These are phyloP conservation scores for Cerrena zonata DNA, from an alignment of 1,284 basidiomycete species.

Conservation along the genomic window DNA sequence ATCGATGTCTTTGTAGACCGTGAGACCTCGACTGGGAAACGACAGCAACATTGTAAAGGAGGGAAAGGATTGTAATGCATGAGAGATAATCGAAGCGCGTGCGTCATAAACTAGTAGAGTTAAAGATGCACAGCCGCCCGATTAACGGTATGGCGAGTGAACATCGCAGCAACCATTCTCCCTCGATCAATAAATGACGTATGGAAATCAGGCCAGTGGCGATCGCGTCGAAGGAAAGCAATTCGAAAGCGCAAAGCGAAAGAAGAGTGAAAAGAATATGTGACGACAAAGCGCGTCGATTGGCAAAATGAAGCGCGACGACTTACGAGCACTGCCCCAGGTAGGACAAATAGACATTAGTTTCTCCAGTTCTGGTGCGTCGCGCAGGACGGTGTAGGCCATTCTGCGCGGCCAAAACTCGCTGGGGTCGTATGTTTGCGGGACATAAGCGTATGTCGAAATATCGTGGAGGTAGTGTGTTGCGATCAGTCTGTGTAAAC, in stretches of 20 bases:
- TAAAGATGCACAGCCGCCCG: not conserved
- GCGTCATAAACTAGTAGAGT: too few relatives aligned
- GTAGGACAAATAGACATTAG: slow-evolving; percentile 48
- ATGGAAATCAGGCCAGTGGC: not conserved
- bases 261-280: slow-evolving; percentile 8
- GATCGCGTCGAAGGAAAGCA: not conserved
- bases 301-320: slow-evolving; percentile 6
- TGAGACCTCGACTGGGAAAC: too few relatives aligned
- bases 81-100: too few relatives aligned
- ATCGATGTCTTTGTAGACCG: too few relatives aligned
- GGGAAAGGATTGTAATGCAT: too few relatives aligned
- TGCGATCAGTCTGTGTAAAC: slow-evolving; percentile 48
- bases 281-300: slow-evolving; percentile 7
- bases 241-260: slow-evolving; percentile 1
- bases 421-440: slow-evolving; percentile 52
- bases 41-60: too few relatives aligned
- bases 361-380: slow-evolving; percentile 54
- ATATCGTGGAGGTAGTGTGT: slow-evolving; percentile 53
- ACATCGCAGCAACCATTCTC: not conserved
- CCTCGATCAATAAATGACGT: not conserved
- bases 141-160: not conserved
- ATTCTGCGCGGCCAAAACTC: slow-evolving; percentile 54
- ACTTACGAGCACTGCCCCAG: slow-evolving; percentile 45
- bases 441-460: slow-evolving; percentile 39
- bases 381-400: slow-evolving; percentile 47